These are phyloP conservation scores for Penicillium pulvis DNA, from an alignment of 495 filamentous ascomycete species.

Conservation along the genomic window DNA sequence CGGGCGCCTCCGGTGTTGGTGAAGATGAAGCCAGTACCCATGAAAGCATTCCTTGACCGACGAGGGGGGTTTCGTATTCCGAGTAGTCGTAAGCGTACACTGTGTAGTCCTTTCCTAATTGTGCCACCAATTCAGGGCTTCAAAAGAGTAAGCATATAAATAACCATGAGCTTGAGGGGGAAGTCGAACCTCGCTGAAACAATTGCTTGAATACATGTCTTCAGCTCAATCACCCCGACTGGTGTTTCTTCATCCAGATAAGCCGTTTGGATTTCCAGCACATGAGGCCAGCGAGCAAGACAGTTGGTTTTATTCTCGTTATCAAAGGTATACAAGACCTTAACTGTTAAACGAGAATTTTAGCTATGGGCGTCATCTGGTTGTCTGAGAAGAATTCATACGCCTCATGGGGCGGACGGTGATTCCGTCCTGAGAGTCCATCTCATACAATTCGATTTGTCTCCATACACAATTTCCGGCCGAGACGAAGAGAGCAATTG, in stretches of 20 bases:
- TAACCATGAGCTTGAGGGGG: conserved; percentile 6
- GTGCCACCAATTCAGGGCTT: conserved; percentile 85
- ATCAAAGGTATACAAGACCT: conserved; percentile 97
- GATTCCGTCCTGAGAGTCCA: conserved; percentile 55
- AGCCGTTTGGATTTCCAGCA: conserved; percentile 77
- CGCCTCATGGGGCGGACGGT: conserved; percentile 58
- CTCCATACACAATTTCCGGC: conserved; percentile 30
- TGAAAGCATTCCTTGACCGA: conserved; percentile 95
- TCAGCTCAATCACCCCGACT: conserved; percentile 89
- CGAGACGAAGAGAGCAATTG: conserved; percentile 12
- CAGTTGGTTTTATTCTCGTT: conserved; percentile 87
- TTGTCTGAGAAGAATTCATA: conserved; percentile 27
- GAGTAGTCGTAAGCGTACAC: conserved; percentile 98
- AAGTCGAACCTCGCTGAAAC: conserved; percentile 62
- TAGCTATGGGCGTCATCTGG: background rate
- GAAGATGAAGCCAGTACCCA: conserved; percentile 70
- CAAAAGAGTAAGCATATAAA: conserved; percentile 25
- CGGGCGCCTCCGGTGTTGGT: conserved; percentile 55
- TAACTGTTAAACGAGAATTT: conserved; percentile 50
- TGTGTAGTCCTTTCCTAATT: conserved; percentile 86
- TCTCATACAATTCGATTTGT: conserved; percentile 35
- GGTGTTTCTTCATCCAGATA: conserved; percentile 73
- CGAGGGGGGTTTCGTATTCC: conserved; percentile 87
- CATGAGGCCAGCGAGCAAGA: conserved; percentile 83
- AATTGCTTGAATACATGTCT: conserved; percentile 87